These are phyloP conservation scores for Ceratobasidium sp. DNA, from an alignment of 1,284 basidiomycete species.

Conservation along the genomic window DNA sequence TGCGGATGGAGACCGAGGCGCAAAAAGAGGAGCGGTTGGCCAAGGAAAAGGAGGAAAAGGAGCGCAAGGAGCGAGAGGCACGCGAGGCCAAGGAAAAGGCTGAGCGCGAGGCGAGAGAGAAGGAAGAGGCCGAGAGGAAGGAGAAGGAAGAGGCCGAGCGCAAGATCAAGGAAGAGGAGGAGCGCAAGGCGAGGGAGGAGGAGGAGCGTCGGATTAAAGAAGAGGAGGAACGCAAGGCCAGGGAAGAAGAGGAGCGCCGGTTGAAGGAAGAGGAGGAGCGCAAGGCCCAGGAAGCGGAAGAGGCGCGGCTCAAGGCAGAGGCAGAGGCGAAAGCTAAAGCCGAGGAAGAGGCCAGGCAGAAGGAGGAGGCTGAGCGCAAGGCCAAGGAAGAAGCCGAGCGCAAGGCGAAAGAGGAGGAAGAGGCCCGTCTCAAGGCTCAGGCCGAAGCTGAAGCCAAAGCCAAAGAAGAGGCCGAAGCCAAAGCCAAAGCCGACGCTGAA, in stretches of 20 bases:
- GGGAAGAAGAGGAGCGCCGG: conserved; percentile 52
- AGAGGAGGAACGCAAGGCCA: conserved; percentile 49
- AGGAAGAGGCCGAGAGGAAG: conserved; percentile 57
- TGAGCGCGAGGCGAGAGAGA: conserved; percentile 59
- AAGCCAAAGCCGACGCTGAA: conserved; percentile 42
- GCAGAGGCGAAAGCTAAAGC: conserved; percentile 43
- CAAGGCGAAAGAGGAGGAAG: conserved; percentile 43
- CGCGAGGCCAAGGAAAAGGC: conserved; percentile 54
- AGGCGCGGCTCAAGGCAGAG: conserved; percentile 41
- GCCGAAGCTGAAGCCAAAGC: conserved; percentile 41
- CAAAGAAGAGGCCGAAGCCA: conserved; percentile 45
- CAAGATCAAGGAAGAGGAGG: conserved; percentile 46
- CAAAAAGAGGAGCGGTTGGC: conserved; percentile 51
- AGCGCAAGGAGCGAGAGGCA: conserved; percentile 41
- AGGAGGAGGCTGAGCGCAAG: conserved; percentile 48
- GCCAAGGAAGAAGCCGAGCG: conserved; percentile 46
- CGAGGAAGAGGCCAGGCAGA: conserved; percentile 53
- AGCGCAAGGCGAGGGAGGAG: conserved; percentile 51
- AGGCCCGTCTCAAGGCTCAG: conserved; percentile 38
- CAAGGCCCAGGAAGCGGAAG: conserved; percentile 46
- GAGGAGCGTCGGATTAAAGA: conserved; percentile 60
- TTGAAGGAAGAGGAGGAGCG: conserved; percentile 51
- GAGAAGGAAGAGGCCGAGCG: conserved; percentile 52
- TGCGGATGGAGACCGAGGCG: conserved; percentile 58
- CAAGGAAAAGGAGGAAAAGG: conserved; percentile 44